These are phyloP conservation scores for Rhizodiscina lignyota DNA, from an alignment of 495 filamentous ascomycete genomes.

Conservation along the genomic window DNA sequence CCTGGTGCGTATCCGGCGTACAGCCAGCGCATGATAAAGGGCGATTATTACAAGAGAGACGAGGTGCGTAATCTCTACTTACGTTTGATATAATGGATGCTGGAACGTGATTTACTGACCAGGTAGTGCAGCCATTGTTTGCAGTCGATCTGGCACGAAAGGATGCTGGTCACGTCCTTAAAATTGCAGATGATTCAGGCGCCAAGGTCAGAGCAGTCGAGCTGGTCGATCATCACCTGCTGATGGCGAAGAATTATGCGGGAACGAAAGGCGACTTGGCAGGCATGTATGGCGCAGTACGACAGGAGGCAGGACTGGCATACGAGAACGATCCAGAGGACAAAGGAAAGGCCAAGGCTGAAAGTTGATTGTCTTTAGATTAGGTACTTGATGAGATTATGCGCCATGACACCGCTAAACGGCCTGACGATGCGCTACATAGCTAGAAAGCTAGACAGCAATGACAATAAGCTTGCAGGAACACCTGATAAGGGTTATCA, in stretches of 20 bases:
- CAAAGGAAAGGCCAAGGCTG: too few species aligned
- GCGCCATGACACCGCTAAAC: too few species aligned
- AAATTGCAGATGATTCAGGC: slow-evolving; percentile 45
- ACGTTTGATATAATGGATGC: too few species aligned
- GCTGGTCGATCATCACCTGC: slow-evolving; percentile 51
- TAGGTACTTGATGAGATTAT: too few species aligned
- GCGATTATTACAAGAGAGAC: slow-evolving; percentile 54
- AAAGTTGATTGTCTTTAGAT: too few species aligned
- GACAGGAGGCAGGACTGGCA: slow-evolving; percentile 50
- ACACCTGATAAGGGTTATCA: too few species aligned
- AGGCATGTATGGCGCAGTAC: slow-evolving; percentile 63
- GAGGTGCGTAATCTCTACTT: slow-evolving; percentile 5
- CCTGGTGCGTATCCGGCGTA: slow-evolving; percentile 54
- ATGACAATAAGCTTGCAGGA: too few species aligned
- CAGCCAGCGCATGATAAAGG: slow-evolving; percentile 50
- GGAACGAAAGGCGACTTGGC: slow-evolving; percentile 71
- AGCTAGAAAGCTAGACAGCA: too few species aligned
- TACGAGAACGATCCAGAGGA: slow-evolving; percentile 34
- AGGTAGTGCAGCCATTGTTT: slow-evolving; percentile 53
- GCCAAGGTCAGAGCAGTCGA: slow-evolving; percentile 46
- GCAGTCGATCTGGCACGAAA: slow-evolving; percentile 77
- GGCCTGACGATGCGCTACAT: too few species aligned
- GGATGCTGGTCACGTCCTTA: slow-evolving; percentile 61
- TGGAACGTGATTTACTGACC: too few species aligned
- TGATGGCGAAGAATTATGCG: slow-evolving; percentile 49